Conservation (phyloP, 495 filamentous ascomycete species). For the Cercophora newfieldiana region DNA sequence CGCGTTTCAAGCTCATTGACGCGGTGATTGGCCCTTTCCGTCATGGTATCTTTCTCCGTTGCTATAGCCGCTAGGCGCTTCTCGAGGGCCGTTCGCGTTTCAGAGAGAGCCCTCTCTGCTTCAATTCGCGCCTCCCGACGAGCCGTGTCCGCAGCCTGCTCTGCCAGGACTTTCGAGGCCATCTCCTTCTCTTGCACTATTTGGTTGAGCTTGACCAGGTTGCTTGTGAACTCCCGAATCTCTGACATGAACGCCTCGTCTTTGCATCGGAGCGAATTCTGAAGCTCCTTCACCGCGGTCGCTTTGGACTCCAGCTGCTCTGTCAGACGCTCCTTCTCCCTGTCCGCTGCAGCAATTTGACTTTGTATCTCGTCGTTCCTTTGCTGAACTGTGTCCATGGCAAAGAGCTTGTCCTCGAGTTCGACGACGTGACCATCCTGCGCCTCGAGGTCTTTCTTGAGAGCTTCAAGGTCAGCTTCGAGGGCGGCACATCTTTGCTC, state of each 20-base stretch:
- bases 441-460: constrained; percentile 12
- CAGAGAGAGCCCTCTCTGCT: constrained; percentile 16
- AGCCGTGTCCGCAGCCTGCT: constrained; percentile 6
- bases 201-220: constrained; percentile 23
- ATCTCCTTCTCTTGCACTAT: constrained; percentile 23
- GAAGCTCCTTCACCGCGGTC: constrained; percentile 18
- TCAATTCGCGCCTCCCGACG: constrained; percentile 14
- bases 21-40: neutral
- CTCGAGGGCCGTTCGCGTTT: constrained; percentile 12
- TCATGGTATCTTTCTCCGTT: neutral
- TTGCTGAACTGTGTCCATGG: constrained; percentile 10
- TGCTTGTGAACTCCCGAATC: constrained; percentile 10
- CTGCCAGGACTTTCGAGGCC: neutral
- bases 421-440: constrained; percentile 19
- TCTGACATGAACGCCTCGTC: constrained; percentile 16
- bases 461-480: constrained; percentile 9
- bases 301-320: constrained; percentile 18
- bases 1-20: neutral
- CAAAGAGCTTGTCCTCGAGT: constrained; percentile 22
- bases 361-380: constrained; percentile 11
- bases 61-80: no score
- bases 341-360: neutral
- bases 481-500: constrained; percentile 18
- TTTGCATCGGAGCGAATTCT: constrained; percentile 19
- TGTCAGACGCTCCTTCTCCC: constrained; percentile 11